phyloP scores from a whole-genome alignment of 805 yeast genomes.

The Candida hispaniensis region DNA sequence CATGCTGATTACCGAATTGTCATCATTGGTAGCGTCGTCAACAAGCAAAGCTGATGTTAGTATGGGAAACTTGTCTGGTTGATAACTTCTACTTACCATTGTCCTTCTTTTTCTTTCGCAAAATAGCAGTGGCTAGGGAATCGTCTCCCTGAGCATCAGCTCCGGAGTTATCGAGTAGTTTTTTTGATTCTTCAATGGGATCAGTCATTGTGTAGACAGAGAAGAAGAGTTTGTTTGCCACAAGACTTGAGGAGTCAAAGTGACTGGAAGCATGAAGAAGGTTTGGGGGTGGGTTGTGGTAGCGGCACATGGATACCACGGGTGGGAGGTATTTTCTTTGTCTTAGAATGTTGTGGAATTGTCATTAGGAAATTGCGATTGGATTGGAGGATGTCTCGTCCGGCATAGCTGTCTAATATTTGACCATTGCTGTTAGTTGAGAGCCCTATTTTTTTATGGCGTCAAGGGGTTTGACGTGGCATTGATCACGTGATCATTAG shows the following conservation, averaged over 20 bases:
- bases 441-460: no score
- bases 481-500: no score
- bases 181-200: constrained; percentile 23
- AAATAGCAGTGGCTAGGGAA: constrained; percentile 90
- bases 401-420: no score
- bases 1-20: constrained; percentile 92
- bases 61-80: constrained; percentile 18
- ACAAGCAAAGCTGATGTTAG: constrained; percentile 50
- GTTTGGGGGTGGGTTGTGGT: not conserved
- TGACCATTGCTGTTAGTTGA: no score
- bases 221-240: constrained; percentile 10
- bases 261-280: not conserved
- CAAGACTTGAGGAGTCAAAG: constrained; percentile 5
- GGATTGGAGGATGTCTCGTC: no score
- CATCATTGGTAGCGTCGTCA: constrained; percentile 95
- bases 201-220: constrained; percentile 13
- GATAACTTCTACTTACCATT: constrained; percentile 36
- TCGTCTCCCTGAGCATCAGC: constrained; percentile 45
- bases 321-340: no score
- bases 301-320: no score
- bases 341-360: no score
- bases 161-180: constrained; percentile 57
- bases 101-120: constrained; percentile 95
- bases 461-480: no score
- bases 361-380: no score